A percentile compares a stretch with the other conserved stretches of the same genome.
Conservation (phyloP, 2,329 filamentous ascomycete genomes). For the Claviceps sp. region DNA sequence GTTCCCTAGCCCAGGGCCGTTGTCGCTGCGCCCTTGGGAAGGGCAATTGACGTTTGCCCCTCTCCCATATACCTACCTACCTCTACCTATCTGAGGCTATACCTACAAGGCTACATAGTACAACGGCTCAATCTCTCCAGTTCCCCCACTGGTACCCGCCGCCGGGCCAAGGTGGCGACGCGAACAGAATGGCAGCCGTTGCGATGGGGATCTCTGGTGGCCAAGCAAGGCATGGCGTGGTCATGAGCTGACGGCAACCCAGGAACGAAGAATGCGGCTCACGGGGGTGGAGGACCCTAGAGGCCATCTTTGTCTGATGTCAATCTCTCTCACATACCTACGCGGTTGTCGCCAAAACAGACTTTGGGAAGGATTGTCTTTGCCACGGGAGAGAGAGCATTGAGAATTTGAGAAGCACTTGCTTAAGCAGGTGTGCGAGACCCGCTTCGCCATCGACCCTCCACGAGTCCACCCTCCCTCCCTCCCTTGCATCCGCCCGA, state of each 20-base stretch:
- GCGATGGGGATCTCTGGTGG: neutral
- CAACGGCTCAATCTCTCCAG: neutral
- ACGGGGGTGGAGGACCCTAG: conserved; percentile 12
- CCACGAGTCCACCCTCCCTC: conserved; percentile 24
- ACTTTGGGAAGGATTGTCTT: conserved; percentile 1
- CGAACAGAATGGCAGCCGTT: neutral
- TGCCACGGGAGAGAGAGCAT: neutral
- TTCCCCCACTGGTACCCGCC: neutral
- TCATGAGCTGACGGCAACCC: conserved; percentile 8
- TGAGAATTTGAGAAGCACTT: neutral
- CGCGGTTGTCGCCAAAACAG: conserved; percentile 5
- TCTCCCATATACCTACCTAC: neutral
- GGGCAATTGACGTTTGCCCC: neutral
- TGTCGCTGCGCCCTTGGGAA: conserved; percentile 7
- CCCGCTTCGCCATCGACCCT: conserved; percentile 13
- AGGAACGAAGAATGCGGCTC: conserved; percentile 17
- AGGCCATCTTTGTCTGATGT: conserved; percentile 21
- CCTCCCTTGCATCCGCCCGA: conserved; percentile 20
- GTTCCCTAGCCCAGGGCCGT: conserved; percentile 5
- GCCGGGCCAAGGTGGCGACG: neutral
- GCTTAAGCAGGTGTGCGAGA: conserved; percentile 11
- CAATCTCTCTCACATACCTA: conserved; percentile 30
- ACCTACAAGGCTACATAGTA: neutral
- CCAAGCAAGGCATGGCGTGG: conserved; percentile 4
- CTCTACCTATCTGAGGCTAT: neutral